These are phyloP conservation scores for Hypoxylon subgilvum DNA, from an alignment of 495 filamentous ascomycete genomes.

Conservation along the genomic window DNA sequence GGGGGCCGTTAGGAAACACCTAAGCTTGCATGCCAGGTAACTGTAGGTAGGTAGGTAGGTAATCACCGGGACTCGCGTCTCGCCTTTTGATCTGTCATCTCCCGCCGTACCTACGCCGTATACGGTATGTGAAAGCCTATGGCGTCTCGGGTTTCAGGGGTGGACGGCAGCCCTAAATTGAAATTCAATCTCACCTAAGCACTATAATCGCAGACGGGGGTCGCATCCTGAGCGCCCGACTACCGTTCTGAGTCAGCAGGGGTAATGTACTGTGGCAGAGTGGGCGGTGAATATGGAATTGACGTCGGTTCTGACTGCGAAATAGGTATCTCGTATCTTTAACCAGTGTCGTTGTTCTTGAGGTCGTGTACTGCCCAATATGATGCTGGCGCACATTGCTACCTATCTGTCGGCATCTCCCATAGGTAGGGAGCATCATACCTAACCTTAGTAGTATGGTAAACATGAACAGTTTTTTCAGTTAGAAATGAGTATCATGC, in stretches of 20 bases:
- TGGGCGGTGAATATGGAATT: not conserved
- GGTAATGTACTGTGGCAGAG: no score
- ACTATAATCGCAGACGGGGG: conserved; percentile 7
- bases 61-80: no score
- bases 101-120: no score
- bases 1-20: conserved; percentile 3
- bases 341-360: no score
- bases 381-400: no score
- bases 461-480: not conserved
- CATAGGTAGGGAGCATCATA: no score
- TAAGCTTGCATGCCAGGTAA: conserved; percentile 7
- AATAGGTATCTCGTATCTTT: not conserved
- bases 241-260: conserved; percentile 23
- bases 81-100: not conserved
- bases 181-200: conserved; percentile 15
- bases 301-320: conserved; percentile 14
- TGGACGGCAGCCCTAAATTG: not conserved
- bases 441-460: not conserved
- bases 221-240: conserved; percentile 19
- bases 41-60: no score
- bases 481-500: not conserved
- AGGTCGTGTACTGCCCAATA: no score
- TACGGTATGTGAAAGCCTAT: no score
- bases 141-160: no score
- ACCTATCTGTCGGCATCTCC: not conserved